Evolutionary conservation across 1,139 yeast genomes (phyloP).

Genomic region (Magnusiomyces suaveolens): DNA sequence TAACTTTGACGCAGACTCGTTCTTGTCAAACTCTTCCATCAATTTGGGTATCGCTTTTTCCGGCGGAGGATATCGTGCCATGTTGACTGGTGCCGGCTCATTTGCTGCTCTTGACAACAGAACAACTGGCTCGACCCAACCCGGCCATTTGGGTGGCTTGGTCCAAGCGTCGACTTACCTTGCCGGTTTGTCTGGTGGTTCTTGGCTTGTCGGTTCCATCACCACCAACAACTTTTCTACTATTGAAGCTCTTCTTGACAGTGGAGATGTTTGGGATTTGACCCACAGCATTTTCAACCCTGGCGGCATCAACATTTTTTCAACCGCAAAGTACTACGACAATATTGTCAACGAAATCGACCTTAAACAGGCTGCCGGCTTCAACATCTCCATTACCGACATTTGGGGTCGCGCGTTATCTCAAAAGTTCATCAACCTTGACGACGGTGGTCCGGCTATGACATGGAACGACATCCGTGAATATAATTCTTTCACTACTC

Average conservation of each 20-base stretch:
- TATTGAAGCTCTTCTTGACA: conserved; percentile 46
- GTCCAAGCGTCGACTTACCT: conserved; percentile 71
- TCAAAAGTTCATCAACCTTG: conserved; percentile 53
- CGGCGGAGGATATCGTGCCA: conserved; percentile 91
- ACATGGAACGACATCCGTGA: conserved; percentile 60
- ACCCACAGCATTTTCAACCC: conserved; percentile 51
- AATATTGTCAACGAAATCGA: conserved; percentile 45
- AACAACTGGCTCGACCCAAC: conserved; percentile 45
- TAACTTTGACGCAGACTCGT: conserved; percentile 46
- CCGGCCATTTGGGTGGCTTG: conserved; percentile 69
- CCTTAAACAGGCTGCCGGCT: conserved; percentile 66
- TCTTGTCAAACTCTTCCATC: conserved; percentile 38
- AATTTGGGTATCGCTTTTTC: conserved; percentile 68
- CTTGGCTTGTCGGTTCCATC: conserved; percentile 77
- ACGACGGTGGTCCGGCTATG: conserved; percentile 50
- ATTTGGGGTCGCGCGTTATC: conserved; percentile 87
- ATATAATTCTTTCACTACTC: conserved; percentile 29
- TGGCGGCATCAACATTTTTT: conserved; percentile 58
- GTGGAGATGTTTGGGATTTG: conserved; percentile 67
- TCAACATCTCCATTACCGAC: conserved; percentile 70
- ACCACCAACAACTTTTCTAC: conserved; percentile 76
- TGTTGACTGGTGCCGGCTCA: conserved; percentile 85
- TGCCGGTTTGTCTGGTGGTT: conserved; percentile 82
- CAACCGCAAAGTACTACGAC: conserved; percentile 40
- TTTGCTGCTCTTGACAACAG: conserved; percentile 71